phyloP scores from a whole-genome alignment of 352 stramenopile genomes.

The Elongisporangium undulatum region DNA sequence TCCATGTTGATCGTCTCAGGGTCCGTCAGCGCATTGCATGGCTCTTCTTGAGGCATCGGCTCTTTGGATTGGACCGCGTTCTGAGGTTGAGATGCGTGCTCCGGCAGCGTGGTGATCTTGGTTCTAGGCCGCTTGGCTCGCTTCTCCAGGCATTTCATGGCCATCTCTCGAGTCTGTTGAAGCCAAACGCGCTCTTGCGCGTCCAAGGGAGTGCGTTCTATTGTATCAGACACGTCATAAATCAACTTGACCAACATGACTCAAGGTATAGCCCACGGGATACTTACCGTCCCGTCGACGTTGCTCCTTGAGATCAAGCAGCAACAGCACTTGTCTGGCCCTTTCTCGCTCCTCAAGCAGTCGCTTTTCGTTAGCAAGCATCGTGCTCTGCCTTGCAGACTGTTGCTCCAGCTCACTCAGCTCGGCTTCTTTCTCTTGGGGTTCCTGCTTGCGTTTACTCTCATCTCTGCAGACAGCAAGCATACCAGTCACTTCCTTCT shows the following conservation, averaged over 20 bases:
- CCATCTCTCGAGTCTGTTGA: not conserved
- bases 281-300: not conserved
- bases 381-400: not conserved
- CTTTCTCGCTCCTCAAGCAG: not conserved
- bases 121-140: not conserved
- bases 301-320: not conserved
- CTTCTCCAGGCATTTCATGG: not conserved
- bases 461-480: not conserved
- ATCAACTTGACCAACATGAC: not conserved
- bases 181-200: not conserved
- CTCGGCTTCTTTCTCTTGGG: not conserved
- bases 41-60: not conserved
- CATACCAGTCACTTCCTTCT: not conserved
- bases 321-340: not conserved
- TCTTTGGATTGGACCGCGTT: not conserved
- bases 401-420: not conserved
- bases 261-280: not conserved
- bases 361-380: constrained; percentile 4
- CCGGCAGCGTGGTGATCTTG: not conserved
- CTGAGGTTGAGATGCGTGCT: not conserved
- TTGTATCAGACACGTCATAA: not conserved
- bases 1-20: not conserved
- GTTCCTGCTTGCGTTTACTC: not conserved
- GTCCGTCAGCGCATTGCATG: not conserved
- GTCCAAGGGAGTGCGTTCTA: not conserved